Evolutionary conservation across 371 early-diverging fungal species (phyloP).

Genomic region (Apophysomyces trapeziformis): DNA sequence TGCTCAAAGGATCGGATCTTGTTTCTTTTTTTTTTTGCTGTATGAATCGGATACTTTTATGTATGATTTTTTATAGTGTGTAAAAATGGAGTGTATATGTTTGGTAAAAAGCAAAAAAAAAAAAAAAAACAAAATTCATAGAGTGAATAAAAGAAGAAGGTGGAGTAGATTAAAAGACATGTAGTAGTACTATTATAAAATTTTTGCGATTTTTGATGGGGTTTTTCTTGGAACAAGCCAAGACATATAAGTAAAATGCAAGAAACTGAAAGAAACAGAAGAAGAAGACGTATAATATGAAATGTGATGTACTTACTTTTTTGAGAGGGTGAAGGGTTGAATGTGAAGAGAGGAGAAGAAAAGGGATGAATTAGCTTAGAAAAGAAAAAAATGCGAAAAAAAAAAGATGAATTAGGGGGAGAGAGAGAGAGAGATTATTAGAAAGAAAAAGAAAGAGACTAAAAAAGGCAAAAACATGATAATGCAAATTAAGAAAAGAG

Average conservation of each 20-base stretch:
- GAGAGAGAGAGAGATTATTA: not conserved
- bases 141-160: constrained; percentile 7
- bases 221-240: constrained; percentile 4
- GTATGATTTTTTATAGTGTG: constrained; percentile 1
- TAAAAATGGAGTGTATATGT: not conserved
- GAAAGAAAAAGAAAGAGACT: not conserved
- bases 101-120: not conserved
- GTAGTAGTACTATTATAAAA: not conserved
- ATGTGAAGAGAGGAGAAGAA: constrained; percentile 7
- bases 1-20: no score
- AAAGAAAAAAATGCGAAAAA: constrained; percentile 1
- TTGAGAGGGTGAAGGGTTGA: not conserved
- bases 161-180: constrained; percentile 2
- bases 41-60: not conserved
- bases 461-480: constrained; percentile 12
- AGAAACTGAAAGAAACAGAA: not conserved
- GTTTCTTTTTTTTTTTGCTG: not conserved
- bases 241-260: not conserved
- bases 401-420: not conserved
- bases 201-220: no score
- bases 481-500: constrained; percentile 7
- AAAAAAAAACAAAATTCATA: not conserved
- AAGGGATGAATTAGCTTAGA: not conserved
- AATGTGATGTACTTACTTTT: constrained; percentile 7
- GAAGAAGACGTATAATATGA: not conserved